Percentiles rank a stretch among this genome's conserved stretches.
Evolutionary conservation across 2,329 filamentous ascomycete genomes (phyloP).

Genomic region (Metarhizium rileyi): DNA sequence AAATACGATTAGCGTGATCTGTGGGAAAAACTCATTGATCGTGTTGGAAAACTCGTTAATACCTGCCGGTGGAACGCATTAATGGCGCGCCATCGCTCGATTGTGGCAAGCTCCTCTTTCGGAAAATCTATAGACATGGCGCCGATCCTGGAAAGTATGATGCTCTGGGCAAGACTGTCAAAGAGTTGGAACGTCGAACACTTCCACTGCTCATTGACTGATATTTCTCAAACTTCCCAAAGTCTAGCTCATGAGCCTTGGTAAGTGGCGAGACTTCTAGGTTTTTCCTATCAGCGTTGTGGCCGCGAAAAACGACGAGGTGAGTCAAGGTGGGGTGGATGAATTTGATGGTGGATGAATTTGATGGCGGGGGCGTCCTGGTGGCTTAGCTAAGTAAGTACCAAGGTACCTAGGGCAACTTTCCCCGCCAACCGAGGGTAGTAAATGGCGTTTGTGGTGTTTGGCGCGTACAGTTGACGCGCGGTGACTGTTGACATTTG

Average conservation of each 20-base stretch:
- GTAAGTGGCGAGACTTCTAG: too few relatives aligned
- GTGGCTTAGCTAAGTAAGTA: too few relatives aligned
- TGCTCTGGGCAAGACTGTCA: not conserved
- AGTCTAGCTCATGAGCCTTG: too few relatives aligned
- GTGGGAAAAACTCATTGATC: not conserved
- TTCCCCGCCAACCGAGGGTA: too few relatives aligned
- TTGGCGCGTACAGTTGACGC: not conserved
- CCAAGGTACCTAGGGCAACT: not conserved
- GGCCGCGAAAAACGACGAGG: not conserved
- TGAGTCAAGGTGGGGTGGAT: slow-evolving; percentile 5
- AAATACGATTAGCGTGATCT: slow-evolving; percentile 1
- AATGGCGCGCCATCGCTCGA: slow-evolving; percentile 83
- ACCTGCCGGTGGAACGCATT: slow-evolving; percentile 83
- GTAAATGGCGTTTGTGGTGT: not conserved
- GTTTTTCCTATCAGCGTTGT: not conserved
- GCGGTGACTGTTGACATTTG: not conserved
- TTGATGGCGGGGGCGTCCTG: too few relatives aligned
- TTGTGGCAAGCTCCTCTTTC: slow-evolving; percentile 76
- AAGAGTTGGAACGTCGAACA: not conserved
- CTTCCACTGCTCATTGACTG: not conserved
- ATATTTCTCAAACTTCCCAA: not conserved
- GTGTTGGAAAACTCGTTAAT: too few relatives aligned
- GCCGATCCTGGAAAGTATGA: not conserved
- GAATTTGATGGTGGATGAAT: not conserved
- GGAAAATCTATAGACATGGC: slow-evolving; percentile 85